Base-by-base conservation (phyloP, 2,329 filamentous ascomycete species). In the Diplodia mutila region DNA sequence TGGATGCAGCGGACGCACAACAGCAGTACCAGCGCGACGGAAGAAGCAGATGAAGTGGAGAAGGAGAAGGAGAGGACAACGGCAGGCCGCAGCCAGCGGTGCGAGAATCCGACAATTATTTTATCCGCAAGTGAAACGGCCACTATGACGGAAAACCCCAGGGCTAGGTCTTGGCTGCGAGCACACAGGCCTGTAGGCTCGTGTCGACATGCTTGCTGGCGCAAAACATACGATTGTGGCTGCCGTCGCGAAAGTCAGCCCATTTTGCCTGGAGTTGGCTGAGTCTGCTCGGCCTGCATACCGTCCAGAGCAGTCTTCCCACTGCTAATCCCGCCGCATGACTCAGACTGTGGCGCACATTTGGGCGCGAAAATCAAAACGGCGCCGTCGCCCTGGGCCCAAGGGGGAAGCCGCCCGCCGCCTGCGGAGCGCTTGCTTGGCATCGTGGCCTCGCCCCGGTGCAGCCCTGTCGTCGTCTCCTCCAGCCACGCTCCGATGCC, bases 221-320 rank as follows among this genome's bases (percentile, higher is more conserved):
- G 16, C 9, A 39, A 39, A 49, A 61, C 57, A 61, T 61, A 51
- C 59, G 59, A 63, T 63, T 63, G 59, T 63, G 59, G 59, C 59
- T 63, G 59, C 32, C 59, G 59, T 51, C 42, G 59, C 37, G 46
- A 63, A 63, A 63, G 59, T 63, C 59, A 63, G 59, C n/a, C 59
- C 59, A 63, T 63, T 63, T 51, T 37, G 59, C 42, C 27, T 63
- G 59, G 29, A 63, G 59, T 51, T 63, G 59, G 59, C 23, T 42
- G 39, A 48, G 57, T 25, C 25, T 61, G 25, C 57, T 63, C 59
- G 59, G 59, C 59, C 18, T 52, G 59, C 59, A 63, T 51, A 16
- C 59, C 59, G 59, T n/a, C 59, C n/a, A n/a, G 42, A 63, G 59
- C 59, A 63, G 37, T 63, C 59, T 63, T 11, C 23, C 42, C 57